These are phyloP conservation scores for Fusarium ambrosium DNA, from an alignment of 2,329 filamentous ascomycete species.

Conservation along the genomic window DNA sequence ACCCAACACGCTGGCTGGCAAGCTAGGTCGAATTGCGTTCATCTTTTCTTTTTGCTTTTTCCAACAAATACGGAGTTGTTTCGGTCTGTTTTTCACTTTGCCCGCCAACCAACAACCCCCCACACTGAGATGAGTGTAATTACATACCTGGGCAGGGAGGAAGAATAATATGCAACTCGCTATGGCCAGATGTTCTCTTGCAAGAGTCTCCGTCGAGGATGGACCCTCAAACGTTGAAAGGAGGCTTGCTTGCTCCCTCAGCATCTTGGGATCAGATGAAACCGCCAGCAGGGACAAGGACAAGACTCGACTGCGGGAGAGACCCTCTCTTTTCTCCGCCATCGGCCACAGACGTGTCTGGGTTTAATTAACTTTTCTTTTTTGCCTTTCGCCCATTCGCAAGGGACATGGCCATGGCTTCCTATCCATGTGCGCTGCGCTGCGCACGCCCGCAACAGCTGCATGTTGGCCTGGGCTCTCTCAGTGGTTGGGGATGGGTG, in stretches of 20 bases:
- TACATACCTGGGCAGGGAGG: neutral
- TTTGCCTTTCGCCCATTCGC: neutral
- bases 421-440: neutral
- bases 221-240: neutral
- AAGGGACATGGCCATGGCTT: conserved; percentile 1
- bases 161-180: conserved; percentile 6
- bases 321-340: conserved; percentile 21
- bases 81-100: neutral
- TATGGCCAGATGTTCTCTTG: conserved; percentile 27
- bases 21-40: neutral
- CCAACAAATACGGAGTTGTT: conserved; percentile 18
- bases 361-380: conserved; percentile 32
- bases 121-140: conserved; percentile 26
- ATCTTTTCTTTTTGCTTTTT: conserved; percentile 31
- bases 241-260: conserved; percentile 14
- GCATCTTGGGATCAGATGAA: conserved; percentile 38
- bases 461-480: conserved; percentile 1
- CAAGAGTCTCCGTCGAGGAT: conserved; percentile 8
- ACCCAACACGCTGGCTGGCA: conserved; percentile 5
- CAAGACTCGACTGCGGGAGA: conserved; percentile 1
- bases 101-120: conserved; percentile 2
- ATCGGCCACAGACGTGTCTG: conserved; percentile 6
- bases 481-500: conserved; percentile 6
- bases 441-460: conserved; percentile 1
- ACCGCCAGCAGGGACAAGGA: conserved; percentile 23